phyloP scores from a whole-genome alignment of 768 basidiomycete species.

The Royoungia palumana region DNA sequence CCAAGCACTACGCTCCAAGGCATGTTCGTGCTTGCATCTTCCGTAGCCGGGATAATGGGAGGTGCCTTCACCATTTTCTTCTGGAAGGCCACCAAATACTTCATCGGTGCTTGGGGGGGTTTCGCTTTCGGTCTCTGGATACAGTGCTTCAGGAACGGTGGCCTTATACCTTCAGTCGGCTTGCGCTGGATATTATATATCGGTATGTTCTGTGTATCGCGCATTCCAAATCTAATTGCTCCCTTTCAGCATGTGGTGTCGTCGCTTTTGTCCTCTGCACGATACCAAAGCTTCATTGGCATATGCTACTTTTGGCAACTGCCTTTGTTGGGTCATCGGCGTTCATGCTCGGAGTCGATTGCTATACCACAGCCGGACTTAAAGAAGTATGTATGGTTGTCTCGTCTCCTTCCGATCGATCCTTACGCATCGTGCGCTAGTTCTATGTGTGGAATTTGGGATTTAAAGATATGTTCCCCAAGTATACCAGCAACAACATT shows the following conservation, averaged over 20 bases:
- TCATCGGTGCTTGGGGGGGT: slow-evolving; percentile 60
- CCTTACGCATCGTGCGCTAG: slow-evolving; percentile 39
- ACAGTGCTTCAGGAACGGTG: slow-evolving; percentile 80
- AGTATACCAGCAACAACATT: slow-evolving; percentile 62
- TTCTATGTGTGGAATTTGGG: slow-evolving; percentile 97
- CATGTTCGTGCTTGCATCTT: slow-evolving; percentile 81
- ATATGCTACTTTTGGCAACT: slow-evolving; percentile 81
- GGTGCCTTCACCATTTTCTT: slow-evolving; percentile 89
- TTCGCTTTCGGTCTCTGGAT: slow-evolving; percentile 86
- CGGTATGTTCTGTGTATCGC: slow-evolving; percentile 42
- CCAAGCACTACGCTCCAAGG: slow-evolving; percentile 78
- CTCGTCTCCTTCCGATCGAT: not conserved
- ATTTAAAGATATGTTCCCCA: slow-evolving; percentile 75
- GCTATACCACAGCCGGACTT: slow-evolving; percentile 85
- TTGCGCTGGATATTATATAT: slow-evolving; percentile 90
- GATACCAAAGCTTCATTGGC: slow-evolving; percentile 82
- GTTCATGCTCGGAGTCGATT: slow-evolving; percentile 91
- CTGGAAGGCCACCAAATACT: slow-evolving; percentile 85
- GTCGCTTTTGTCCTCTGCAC: slow-evolving; percentile 82
- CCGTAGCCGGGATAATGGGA: slow-evolving; percentile 78
- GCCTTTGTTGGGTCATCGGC: slow-evolving; percentile 88
- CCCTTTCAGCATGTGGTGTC: slow-evolving; percentile 57
- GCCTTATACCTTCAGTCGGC: slow-evolving; percentile 72
- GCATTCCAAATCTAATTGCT: slow-evolving; percentile 13
- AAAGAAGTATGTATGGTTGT: slow-evolving; percentile 66